A percentile compares a stretch with the other conserved stretches of the same genome.
phyloP scores from a whole-genome alignment of 257 asterid genomes.

The Cruciata laevipes region DNA sequence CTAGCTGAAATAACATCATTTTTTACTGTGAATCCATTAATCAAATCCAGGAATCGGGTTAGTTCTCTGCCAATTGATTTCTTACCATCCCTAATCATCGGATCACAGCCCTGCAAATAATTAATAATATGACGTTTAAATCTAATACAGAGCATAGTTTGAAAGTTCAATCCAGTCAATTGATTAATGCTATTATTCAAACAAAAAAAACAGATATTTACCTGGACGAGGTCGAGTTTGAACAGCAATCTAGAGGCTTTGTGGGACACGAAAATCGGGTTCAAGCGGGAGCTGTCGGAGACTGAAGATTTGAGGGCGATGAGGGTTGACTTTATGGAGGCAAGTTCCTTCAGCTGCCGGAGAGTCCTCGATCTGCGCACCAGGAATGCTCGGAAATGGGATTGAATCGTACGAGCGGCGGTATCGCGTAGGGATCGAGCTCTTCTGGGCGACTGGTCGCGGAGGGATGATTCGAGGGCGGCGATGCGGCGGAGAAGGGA shows the following conservation, averaged over 20 bases:
- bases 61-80: conserved; percentile 48
- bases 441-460: conserved; percentile 28
- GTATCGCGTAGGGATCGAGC: conserved; percentile 58
- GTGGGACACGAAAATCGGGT: conserved; percentile 32
- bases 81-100: conserved; percentile 76
- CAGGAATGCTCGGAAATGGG: conserved; percentile 70
- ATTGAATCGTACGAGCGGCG: conserved; percentile 73
- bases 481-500: conserved; percentile 72
- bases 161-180: neutral
- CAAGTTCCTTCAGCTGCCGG: conserved; percentile 67
- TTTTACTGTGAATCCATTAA: conserved; percentile 35
- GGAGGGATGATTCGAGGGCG: conserved; percentile 59
- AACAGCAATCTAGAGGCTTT: conserved; percentile 46
- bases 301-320: conserved; percentile 46
- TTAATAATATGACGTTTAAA: neutral
- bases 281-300: conserved; percentile 32
- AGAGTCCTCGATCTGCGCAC: conserved; percentile 78
- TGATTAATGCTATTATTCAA: neutral
- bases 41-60: conserved; percentile 41
- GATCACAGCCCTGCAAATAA: conserved; percentile 64
- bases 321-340: conserved; percentile 53
- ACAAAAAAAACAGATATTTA: conserved; percentile 9
- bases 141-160: neutral
- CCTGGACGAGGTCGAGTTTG: conserved; percentile 63
- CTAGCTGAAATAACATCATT: conserved; percentile 29